These are phyloP conservation scores for Helotiales sp. DNA, from an alignment of 2,329 filamentous ascomycete species.

Conservation along the genomic window DNA sequence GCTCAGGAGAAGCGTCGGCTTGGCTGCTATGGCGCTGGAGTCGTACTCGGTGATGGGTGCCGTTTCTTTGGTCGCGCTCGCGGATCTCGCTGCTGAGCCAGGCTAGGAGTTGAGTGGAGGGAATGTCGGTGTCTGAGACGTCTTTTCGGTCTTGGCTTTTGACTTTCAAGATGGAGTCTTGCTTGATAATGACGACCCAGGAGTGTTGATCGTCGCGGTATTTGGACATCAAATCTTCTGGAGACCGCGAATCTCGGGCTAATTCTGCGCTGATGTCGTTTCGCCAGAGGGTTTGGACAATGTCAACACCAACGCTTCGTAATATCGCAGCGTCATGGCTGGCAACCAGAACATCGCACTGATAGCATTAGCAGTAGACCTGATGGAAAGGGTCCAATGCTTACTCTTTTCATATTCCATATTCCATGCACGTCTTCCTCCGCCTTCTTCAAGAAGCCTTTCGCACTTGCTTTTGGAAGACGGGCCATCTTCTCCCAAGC, in stretches of 20 bases:
- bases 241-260: slow-evolving; percentile 75
- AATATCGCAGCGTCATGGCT: slow-evolving; percentile 82
- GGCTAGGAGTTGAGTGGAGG: slow-evolving; percentile 71
- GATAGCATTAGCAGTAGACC: neutral
- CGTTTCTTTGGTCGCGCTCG: slow-evolving; percentile 71
- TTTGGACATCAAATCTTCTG: slow-evolving; percentile 78
- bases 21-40: slow-evolving; percentile 38
- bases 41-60: slow-evolving; percentile 51
- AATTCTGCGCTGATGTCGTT: slow-evolving; percentile 89
- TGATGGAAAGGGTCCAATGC: slow-evolving; percentile 42
- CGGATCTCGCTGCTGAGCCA: slow-evolving; percentile 85
- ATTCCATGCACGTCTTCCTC: slow-evolving; percentile 65
- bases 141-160: slow-evolving; percentile 80
- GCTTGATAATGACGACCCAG: slow-evolving; percentile 90
- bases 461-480: slow-evolving; percentile 54
- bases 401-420: slow-evolving; percentile 67
- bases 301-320: slow-evolving; percentile 74
- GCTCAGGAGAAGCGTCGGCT: slow-evolving; percentile 44
- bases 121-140: slow-evolving; percentile 74
- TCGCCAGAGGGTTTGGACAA: slow-evolving; percentile 80
- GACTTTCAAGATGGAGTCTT: slow-evolving; percentile 76
- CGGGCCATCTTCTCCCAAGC: slow-evolving; percentile 78
- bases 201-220: slow-evolving; percentile 79
- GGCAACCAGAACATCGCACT: slow-evolving; percentile 89
- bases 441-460: slow-evolving; percentile 70